Percentiles rank a stretch among this genome's conserved stretches.
Conservation (phyloP, 139 green algal genomes). For the Asterochloris erici region DNA sequence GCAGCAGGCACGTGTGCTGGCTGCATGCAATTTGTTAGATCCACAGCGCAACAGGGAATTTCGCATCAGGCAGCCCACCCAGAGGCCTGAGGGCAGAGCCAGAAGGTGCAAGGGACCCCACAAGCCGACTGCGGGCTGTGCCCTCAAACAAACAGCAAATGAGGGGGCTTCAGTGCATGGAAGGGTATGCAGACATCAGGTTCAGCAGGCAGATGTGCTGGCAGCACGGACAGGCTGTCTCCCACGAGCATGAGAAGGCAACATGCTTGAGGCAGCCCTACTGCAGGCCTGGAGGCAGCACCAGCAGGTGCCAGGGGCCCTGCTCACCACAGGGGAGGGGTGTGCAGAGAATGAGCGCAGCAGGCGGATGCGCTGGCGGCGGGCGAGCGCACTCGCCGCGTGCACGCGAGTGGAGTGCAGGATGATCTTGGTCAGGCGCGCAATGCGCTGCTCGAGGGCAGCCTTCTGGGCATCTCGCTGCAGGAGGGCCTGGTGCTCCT, state of each 20-base stretch:
- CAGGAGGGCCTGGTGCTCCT: slow-evolving; percentile 56
- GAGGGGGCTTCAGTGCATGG: too few relatives aligned
- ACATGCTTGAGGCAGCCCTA: background rate
- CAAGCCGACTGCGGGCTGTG: too few relatives aligned
- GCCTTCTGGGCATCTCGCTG: slow-evolving; percentile 47
- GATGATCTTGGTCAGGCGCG: slow-evolving; percentile 57
- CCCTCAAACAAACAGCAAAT: too few relatives aligned
- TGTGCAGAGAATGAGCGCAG: slow-evolving; percentile 17
- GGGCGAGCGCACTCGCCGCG: background rate
- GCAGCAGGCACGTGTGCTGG: too few relatives aligned
- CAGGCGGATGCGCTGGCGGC: slow-evolving; percentile 7
- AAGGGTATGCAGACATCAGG: too few relatives aligned
- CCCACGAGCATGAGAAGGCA: background rate
- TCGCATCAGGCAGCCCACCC: too few relatives aligned
- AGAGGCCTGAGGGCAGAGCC: too few relatives aligned
- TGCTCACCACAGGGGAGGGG: background rate
- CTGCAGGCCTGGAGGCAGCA: background rate
- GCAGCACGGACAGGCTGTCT: background rate
- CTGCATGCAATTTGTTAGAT: too few relatives aligned
- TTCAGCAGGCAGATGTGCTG: too few relatives aligned
- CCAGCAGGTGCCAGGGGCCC: background rate
- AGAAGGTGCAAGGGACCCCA: too few relatives aligned
- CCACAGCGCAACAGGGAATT: too few relatives aligned
- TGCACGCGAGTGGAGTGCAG: slow-evolving; percentile 42
- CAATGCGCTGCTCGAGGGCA: slow-evolving; percentile 45